A percentile compares a stretch with the other conserved stretches of the same genome.
Conservation (phyloP, 768 basidiomycete genomes). For the Lactarius tabidus region DNA sequence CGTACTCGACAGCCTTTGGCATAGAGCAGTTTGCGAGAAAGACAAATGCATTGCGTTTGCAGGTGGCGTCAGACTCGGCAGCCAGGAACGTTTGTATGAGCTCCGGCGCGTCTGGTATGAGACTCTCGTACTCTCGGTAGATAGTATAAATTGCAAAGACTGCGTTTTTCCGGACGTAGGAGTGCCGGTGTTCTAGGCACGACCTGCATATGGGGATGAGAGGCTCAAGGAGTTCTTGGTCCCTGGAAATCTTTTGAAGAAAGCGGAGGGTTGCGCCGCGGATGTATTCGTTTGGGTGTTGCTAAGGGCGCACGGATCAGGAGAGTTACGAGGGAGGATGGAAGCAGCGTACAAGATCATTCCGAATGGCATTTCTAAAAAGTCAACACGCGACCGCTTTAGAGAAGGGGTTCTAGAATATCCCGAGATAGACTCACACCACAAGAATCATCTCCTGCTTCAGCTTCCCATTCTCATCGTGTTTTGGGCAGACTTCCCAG, state of each 20-base stretch:
- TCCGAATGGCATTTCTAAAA: constrained; percentile 89
- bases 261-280: constrained; percentile 96
- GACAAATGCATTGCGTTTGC: constrained; percentile 96
- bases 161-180: constrained; percentile 97
- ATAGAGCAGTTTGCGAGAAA: constrained; percentile 86
- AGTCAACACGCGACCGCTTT: background rate
- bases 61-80: constrained; percentile 93
- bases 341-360: constrained; percentile 73
- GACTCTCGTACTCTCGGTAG: constrained; percentile 89
- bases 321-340: background rate
- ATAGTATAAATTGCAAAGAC: constrained; percentile 95
- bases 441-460: constrained; percentile 99
- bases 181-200: constrained; percentile 96
- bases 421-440: constrained; percentile 57
- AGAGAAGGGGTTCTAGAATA: constrained; percentile 12
- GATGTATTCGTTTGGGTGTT: constrained; percentile 99
- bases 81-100: constrained; percentile 94
- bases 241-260: constrained; percentile 91
- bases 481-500: constrained; percentile 97
- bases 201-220: constrained; percentile 89
- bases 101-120: constrained; percentile 95
- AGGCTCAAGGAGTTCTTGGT: constrained; percentile 91
- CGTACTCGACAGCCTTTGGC: constrained; percentile 88
- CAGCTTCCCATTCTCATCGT: constrained; percentile 93
- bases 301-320: constrained; percentile 42